These are phyloP conservation scores for Aleurites moluccanus DNA, from an alignment of 441 rosid species.

Conservation along the genomic window DNA sequence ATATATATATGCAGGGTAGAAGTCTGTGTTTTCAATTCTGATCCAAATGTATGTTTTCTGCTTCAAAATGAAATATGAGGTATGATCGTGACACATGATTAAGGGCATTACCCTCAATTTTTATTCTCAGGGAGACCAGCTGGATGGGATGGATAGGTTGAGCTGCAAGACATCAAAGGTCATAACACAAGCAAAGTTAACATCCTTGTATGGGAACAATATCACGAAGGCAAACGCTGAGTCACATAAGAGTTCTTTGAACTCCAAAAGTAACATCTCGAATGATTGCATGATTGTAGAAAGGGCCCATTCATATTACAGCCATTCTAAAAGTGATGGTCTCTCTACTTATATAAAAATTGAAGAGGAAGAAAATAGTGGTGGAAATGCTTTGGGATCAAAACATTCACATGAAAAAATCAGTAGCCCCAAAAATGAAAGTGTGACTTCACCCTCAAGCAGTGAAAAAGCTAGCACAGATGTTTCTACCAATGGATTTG, in stretches of 20 bases:
- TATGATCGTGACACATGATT: background rate
- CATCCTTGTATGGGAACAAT: slow-evolving; percentile 72
- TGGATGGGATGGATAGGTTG: slow-evolving; percentile 36
- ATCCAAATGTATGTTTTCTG: background rate
- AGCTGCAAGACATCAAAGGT: slow-evolving; percentile 48
- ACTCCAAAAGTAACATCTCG: slow-evolving; percentile 40
- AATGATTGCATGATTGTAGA: slow-evolving; percentile 57
- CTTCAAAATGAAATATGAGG: background rate
- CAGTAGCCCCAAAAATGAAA: slow-evolving; percentile 40
- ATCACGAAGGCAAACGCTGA: slow-evolving; percentile 38
- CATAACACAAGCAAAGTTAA: slow-evolving; percentile 56
- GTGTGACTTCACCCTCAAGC: slow-evolving; percentile 38
- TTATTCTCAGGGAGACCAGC: slow-evolving; percentile 54
- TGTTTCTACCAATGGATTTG: slow-evolving; percentile 67
- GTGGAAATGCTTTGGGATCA: slow-evolving; percentile 42
- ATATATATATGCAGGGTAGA: background rate
- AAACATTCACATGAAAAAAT: slow-evolving; percentile 64
- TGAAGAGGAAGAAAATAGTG: slow-evolving; percentile 57
- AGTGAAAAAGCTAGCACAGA: slow-evolving; percentile 47
- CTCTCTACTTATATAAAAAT: slow-evolving; percentile 29
- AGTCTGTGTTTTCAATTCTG: background rate
- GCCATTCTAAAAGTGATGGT: slow-evolving; percentile 34
- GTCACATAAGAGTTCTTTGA: slow-evolving; percentile 35
- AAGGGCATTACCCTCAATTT: slow-evolving; percentile 7
- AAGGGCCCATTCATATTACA: slow-evolving; percentile 29